Base-by-base conservation (phyloP, 495 filamentous ascomycete genomes). In the Immersiella caudata region DNA sequence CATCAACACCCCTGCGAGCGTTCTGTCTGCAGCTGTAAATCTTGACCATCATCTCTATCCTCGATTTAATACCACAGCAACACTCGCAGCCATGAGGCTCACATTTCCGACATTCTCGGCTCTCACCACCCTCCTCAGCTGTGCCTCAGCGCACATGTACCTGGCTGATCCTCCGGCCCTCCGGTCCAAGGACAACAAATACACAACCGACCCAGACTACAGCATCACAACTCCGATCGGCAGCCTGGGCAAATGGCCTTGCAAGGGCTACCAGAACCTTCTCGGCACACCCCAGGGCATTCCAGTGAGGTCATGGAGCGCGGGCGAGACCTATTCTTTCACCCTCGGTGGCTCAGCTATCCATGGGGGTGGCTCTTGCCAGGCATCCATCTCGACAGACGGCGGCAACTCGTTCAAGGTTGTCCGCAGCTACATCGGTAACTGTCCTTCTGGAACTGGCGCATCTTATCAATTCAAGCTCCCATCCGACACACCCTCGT, bases 341-440 rank as follows among this genome's bases (percentile, higher is more conserved):
- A 82, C 80, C 14, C 70, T 91, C 60, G 68, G 68, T 24, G 88
- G 88, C 56, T 78, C 78, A 27, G 89, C 89, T 0, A 65, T 70
- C 7, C 89, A 91, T 76, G 79, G 77, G 35, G 88, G 89, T 46
- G 89, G 89, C 1, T 84, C 80, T n/a, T 91, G 89, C 73, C 89
- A 92, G 71, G 79, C 84, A 6, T 81, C 85, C 0, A 75, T 91
- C 18, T 87, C 84, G 12, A 85, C 86, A 69, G 88, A 91, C 72
- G 76, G 82, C 52, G 88, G 86, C 1, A 75, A 68, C 18, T 79
- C 82, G 5, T 91, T 86, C 20, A 46, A 50, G 0, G 72, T 71
- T 0, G 8, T 89, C 59, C 82, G 85, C 65, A 79, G 77, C 60
- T 75, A 77, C 40, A 74, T 78, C 7, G 68, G 58, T 6, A 85